phyloP scores from a whole-genome alignment of 1,284 basidiomycete species.

The Trametes polyzona region DNA sequence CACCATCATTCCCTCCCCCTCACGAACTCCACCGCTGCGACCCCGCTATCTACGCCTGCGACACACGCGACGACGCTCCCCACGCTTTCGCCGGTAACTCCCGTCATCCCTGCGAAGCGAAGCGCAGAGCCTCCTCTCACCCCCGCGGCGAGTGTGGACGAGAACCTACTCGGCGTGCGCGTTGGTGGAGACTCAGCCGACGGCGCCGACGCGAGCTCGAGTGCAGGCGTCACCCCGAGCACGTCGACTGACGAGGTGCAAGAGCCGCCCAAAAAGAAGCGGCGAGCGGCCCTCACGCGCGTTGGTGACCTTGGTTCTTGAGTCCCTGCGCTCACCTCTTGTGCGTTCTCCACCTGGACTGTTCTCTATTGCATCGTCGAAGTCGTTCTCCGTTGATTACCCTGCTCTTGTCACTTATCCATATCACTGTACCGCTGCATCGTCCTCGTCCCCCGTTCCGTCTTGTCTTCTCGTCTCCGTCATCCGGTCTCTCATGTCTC shows the following conservation, averaged over 20 bases:
- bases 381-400: not conserved
- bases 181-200: conserved; percentile 12
- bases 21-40: conserved; percentile 41
- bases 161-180: conserved; percentile 28
- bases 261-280: conserved; percentile 82
- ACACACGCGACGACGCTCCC: conserved; percentile 40
- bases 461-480: too few relatives aligned
- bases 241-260: conserved; percentile 29
- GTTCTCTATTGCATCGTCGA: not conserved
- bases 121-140: conserved; percentile 51
- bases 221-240: not conserved
- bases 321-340: not conserved
- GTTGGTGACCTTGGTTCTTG: conserved; percentile 60
- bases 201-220: conserved; percentile 2
- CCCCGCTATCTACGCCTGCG: conserved; percentile 46
- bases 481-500: too few relatives aligned
- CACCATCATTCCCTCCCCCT: conserved; percentile 77
- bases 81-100: conserved; percentile 43
- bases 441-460: not conserved
- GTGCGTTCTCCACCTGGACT: not conserved
- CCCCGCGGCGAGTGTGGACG: conserved; percentile 52
- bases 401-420: conserved; percentile 6
- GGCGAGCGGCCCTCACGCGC: conserved; percentile 79
- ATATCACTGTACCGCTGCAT: conserved; percentile 17
- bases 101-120: conserved; percentile 57